phyloP scores from a whole-genome alignment of 768 basidiomycete genomes.

The Guyanaporus albipodus region DNA sequence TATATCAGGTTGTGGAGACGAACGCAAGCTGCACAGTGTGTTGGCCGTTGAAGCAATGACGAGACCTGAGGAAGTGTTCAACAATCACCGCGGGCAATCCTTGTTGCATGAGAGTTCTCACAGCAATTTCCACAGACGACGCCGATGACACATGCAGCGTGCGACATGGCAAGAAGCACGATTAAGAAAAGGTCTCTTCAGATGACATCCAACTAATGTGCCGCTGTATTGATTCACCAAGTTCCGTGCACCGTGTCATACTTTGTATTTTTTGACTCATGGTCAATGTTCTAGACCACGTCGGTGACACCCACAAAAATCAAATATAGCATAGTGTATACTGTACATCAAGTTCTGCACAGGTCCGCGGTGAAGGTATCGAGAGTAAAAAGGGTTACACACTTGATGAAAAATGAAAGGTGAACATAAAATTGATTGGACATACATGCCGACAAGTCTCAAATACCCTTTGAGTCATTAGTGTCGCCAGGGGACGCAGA shows the following conservation, averaged over 20 bases:
- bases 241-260: too few species aligned
- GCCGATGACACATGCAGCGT: conserved; percentile 1
- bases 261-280: too few species aligned
- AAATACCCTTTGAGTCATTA: too few species aligned
- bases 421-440: not conserved
- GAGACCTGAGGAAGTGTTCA: conserved; percentile 5
- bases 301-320: too few species aligned
- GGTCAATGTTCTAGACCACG: too few species aligned
- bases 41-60: conserved; percentile 6
- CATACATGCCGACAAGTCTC: too few species aligned
- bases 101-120: not conserved
- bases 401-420: not conserved
- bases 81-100: not conserved
- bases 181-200: too few species aligned
- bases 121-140: conserved; percentile 16
- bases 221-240: too few species aligned
- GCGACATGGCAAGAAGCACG: conserved; percentile 12
- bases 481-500: not conserved
- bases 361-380: not conserved
- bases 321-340: too few species aligned
- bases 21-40: conserved; percentile 14
- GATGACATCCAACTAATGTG: too few species aligned
- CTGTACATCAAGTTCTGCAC: too few species aligned
- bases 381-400: not conserved
- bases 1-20: not conserved